These are phyloP conservation scores for Dianthus caryophyllus DNA, from an alignment of 148 eudicot species.

Conservation along the genomic window DNA sequence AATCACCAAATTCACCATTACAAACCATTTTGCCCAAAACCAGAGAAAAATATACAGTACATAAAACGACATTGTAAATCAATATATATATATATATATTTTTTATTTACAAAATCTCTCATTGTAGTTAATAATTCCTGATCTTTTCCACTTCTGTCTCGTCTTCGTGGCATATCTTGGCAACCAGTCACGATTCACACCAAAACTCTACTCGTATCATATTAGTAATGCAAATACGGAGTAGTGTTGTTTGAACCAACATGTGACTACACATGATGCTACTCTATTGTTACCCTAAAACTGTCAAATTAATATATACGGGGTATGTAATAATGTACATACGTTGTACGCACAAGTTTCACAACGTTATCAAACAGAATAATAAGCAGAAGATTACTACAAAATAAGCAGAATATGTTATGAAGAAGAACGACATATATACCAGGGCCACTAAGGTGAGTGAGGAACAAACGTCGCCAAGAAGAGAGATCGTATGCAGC, in stretches of 20 bases:
- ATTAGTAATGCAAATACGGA: background rate
- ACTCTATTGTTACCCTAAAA: too few relatives aligned
- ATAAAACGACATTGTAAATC: too few relatives aligned
- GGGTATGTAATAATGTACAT: too few relatives aligned
- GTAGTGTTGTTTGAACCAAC: background rate
- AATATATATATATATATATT: background rate
- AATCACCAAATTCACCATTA: background rate
- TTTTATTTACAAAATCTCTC: background rate
- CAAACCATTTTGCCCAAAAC: background rate
- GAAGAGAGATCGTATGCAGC: conserved; percentile 76
- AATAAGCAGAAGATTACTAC: too few relatives aligned
- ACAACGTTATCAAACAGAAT: too few relatives aligned
- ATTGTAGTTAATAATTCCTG: background rate
- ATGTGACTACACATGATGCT: background rate
- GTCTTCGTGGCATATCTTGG: background rate
- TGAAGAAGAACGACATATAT: background rate
- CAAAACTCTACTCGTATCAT: background rate
- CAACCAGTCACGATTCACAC: background rate
- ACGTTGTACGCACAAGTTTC: too few relatives aligned
- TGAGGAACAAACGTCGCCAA: conserved; percentile 61
- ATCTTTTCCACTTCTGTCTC: background rate
- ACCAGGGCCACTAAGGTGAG: conserved; percentile 69
- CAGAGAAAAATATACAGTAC: background rate
- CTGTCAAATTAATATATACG: too few relatives aligned
- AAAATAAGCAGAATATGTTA: background rate